These are phyloP conservation scores for Penicillium silybi DNA, from an alignment of 495 filamentous ascomycete genomes.

Conservation along the genomic window DNA sequence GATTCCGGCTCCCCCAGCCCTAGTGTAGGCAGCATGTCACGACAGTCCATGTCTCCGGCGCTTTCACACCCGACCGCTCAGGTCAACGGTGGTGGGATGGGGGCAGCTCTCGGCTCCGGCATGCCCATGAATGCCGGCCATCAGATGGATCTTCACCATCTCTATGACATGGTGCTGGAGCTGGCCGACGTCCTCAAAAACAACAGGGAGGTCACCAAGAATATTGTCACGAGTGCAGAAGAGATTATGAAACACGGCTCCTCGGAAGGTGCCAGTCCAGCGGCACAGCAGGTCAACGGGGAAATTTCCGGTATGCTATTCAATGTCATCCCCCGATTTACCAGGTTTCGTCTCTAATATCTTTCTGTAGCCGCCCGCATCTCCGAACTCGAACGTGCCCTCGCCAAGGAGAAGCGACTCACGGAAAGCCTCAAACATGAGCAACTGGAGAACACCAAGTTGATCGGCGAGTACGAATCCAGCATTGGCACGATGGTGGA, in stretches of 20 bases:
- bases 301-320: conserved; percentile 40
- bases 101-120: conserved; percentile 48
- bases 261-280: conserved; percentile 40
- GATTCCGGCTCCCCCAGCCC: conserved; percentile 14
- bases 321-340: neutral
- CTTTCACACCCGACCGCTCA: conserved; percentile 34
- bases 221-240: conserved; percentile 65
- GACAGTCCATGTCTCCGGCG: conserved; percentile 35
- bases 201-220: conserved; percentile 71
- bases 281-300: conserved; percentile 45
- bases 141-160: conserved; percentile 81
- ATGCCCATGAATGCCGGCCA: conserved; percentile 74
- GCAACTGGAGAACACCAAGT: conserved; percentile 46
- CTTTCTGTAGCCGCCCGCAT: conserved; percentile 40
- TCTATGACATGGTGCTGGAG: conserved; percentile 79
- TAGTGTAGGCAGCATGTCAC: conserved; percentile 36
- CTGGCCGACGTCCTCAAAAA: conserved; percentile 70
- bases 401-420: conserved; percentile 47
- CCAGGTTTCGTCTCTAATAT: neutral
- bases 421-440: conserved; percentile 46
- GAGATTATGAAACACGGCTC: conserved; percentile 53
- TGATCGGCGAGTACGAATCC: conserved; percentile 57
- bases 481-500: conserved; percentile 54
- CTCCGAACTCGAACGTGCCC: conserved; percentile 48
- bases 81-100: conserved; percentile 56